Percentiles rank a stretch among this genome's conserved stretches.
Evolutionary conservation across 768 basidiomycete species (phyloP).

Genomic region (Hirschioporus abietinus): DNA sequence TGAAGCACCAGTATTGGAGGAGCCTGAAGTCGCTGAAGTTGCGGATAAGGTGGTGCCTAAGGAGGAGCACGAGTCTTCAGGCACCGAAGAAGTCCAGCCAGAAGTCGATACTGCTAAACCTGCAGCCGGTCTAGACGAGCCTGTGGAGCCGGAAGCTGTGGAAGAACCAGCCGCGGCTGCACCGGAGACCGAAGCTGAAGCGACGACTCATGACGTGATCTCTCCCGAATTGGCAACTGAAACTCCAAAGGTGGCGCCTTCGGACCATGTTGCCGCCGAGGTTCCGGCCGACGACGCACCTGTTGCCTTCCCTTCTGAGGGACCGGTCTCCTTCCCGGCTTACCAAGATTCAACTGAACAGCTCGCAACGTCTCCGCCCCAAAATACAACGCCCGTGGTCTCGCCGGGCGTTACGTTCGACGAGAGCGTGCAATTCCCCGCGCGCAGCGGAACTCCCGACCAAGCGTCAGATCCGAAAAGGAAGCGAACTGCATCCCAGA

Average conservation of each 20-base stretch:
- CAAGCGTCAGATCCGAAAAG: constrained; percentile 70
- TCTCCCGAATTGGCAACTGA: neutral
- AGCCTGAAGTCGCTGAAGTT: constrained; percentile 13
- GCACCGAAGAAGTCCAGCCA: constrained; percentile 4
- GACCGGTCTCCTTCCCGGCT: constrained; percentile 29
- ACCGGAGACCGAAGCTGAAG: constrained; percentile 7
- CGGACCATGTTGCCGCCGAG: constrained; percentile 7
- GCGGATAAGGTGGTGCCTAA: constrained; percentile 5
- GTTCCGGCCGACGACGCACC: constrained; percentile 13
- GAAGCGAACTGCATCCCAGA: constrained; percentile 78
- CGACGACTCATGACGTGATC: neutral
- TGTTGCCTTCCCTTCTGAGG: constrained; percentile 29
- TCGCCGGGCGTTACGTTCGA: constrained; percentile 64
- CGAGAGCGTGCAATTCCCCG: constrained; percentile 39
- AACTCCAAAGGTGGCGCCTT: constrained; percentile 1
- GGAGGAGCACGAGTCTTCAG: neutral
- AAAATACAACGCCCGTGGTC: constrained; percentile 16
- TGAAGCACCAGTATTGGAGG: constrained; percentile 12
- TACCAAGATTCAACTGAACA: constrained; percentile 26
- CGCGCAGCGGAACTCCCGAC: constrained; percentile 68
- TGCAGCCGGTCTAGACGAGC: constrained; percentile 23
- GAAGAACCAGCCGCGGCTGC: constrained; percentile 6
- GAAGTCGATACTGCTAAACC: constrained; percentile 16
- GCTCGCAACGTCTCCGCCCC: constrained; percentile 24
- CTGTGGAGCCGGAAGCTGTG: constrained; percentile 13